Evolutionary conservation across 2,329 filamentous ascomycete species (phyloP), one percentile per base, ranked within the genome.

Genomic region (Trichoderma sp.): DNA sequence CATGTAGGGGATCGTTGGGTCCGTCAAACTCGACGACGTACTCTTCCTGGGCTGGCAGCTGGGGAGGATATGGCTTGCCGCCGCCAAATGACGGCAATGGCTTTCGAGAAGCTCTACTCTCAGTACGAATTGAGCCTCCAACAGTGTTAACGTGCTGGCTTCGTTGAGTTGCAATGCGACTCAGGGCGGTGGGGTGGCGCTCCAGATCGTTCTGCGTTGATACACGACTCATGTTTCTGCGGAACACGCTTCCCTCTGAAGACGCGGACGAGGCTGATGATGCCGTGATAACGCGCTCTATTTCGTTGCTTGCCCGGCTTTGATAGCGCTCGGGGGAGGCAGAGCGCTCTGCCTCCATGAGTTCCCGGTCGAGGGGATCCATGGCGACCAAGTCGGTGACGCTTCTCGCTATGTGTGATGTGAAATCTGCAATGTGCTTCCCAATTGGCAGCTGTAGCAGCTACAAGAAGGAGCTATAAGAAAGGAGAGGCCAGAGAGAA

Each of bases 1-100:
- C 92, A 81, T 97, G 94, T 73, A 95, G 78, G 3, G 94, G 94
- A 77, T 97, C 94, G 74, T 94, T 87, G 1, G 90, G 91, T 0
- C 94, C 94, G 76, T 95, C 91, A 78, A 97, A 97, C 80, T 94
- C 92, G 57, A 95, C 92, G 0, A 94, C 92, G 78, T 95, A 95
- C 74, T 93, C 89, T 76, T 95, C 92, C 76, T 87, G 86, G 15
- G 90, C 88, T 2, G 92, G 92, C 56, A 95, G 79, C 0, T 83
- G 85, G 4, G 92, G 92, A 3, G 93, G 93, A 76, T 89, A 93
- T 0, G 90, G 85, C 82, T 94, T 95, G n/a, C 91, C 92, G 70
- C 85, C 89, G 43, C 92, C 92, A 79, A 94, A 93, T 7, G 83
- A 81, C 1, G 92, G 92, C 71, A 94, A 78, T 0, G 91, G 90